Conservation (phyloP, 1,284 basidiomycete species). For the Sanguinoderma infundibulare region DNA sequence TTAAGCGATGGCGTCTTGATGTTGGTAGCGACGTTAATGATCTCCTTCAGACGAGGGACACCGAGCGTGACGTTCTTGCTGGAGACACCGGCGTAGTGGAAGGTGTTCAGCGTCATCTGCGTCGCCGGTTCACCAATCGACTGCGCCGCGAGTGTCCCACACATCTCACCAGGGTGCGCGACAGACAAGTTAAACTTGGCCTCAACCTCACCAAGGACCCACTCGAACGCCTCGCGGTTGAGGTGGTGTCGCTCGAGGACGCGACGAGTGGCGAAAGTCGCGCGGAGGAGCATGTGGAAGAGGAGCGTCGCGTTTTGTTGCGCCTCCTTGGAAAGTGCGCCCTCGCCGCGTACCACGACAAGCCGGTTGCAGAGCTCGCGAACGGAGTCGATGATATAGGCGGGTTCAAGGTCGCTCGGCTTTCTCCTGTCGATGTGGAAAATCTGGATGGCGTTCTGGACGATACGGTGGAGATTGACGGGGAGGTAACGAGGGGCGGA, state of each 20-base stretch:
- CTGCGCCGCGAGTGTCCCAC: slow-evolving; percentile 96
- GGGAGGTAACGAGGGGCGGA: slow-evolving; percentile 82
- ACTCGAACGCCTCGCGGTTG: slow-evolving; percentile 93
- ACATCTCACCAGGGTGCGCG: slow-evolving; percentile 98
- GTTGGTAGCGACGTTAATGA: slow-evolving; percentile 98
- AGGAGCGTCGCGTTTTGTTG: slow-evolving; percentile 91
- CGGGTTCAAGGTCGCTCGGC: slow-evolving; percentile 90
- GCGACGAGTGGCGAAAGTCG: slow-evolving; percentile 82
- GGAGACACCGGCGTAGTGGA: slow-evolving; percentile 99
- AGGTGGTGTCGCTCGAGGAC: slow-evolving; percentile 89
- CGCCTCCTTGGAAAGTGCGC: slow-evolving; percentile 73
- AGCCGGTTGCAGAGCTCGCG: slow-evolving; percentile 73
- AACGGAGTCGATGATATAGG: slow-evolving; percentile 85
- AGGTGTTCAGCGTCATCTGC: slow-evolving; percentile 97
- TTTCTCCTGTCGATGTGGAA: slow-evolving; percentile 97
- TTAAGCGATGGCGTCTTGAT: slow-evolving; percentile 98
- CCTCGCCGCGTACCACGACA: slow-evolving; percentile 88
- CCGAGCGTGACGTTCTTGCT: slow-evolving; percentile 98
- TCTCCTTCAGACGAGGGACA: slow-evolving; percentile 97
- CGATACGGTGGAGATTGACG: slow-evolving; percentile 93
- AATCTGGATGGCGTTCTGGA: slow-evolving; percentile 96
- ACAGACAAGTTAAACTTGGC: slow-evolving; percentile 92
- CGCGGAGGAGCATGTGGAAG: slow-evolving; percentile 94
- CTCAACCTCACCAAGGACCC: slow-evolving; percentile 97
- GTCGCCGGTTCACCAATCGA: slow-evolving; percentile 99